phyloP scores from a whole-genome alignment of 1,284 basidiomycete species.

The Salmacisia buchloeana region DNA sequence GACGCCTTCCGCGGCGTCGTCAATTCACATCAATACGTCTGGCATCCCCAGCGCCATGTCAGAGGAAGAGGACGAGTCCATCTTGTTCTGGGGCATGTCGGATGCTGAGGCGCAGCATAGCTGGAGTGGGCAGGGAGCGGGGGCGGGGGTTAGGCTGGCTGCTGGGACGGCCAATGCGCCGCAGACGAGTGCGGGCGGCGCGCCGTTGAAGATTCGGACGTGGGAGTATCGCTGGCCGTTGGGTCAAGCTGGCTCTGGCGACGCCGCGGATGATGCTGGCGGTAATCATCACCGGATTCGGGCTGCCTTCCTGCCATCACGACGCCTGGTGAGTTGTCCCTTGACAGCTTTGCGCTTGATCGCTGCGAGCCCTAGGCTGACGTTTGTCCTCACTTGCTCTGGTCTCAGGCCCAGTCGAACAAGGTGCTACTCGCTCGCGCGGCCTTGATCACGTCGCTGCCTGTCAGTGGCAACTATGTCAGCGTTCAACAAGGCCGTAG shows the following conservation, averaged over 20 bases:
- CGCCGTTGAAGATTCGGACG: not conserved
- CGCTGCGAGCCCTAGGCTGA: not conserved
- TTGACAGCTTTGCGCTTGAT: not conserved
- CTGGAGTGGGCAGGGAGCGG: no score
- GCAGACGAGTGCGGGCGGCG: not conserved
- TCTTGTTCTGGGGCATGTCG: no score
- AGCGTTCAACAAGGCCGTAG: not conserved
- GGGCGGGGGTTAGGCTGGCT: no score
- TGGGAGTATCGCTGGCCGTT: constrained; percentile 1
- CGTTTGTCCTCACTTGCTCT: not conserved
- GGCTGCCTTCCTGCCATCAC: not conserved
- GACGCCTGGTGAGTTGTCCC: constrained; percentile 2
- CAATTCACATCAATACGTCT: no score
- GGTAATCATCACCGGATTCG: not conserved
- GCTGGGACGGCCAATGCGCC: not conserved
- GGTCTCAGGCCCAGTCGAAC: not conserved
- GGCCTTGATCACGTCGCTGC: not conserved
- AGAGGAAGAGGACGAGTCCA: no score
- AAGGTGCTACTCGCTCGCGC: not conserved
- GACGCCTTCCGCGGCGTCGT: no score
- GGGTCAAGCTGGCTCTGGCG: not conserved
- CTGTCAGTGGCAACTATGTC: no score
- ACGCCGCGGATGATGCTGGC: not conserved
- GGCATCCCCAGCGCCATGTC: no score
- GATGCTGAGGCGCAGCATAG: no score